These are phyloP conservation scores for Trichophaea hybrida DNA, from an alignment of 2,329 filamentous ascomycete genomes.

Conservation along the genomic window DNA sequence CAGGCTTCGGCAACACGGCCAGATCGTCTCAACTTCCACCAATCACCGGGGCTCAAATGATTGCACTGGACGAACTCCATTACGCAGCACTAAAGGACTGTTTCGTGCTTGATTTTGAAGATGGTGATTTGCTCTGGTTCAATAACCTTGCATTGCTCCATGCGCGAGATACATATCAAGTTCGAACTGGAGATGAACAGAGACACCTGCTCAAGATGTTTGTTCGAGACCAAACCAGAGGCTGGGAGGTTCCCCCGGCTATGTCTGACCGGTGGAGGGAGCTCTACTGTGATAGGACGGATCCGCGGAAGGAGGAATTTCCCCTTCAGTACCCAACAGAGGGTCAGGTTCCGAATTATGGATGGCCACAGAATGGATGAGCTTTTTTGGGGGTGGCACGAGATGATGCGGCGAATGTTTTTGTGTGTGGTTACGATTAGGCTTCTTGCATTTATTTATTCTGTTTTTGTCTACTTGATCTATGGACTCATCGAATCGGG, in stretches of 20 bases:
- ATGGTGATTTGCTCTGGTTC: slow-evolving; percentile 35
- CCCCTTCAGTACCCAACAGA: background rate
- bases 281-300: background rate
- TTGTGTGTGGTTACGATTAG: background rate
- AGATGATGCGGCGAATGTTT: background rate
- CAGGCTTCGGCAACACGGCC: slow-evolving; percentile 43
- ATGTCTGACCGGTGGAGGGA: background rate
- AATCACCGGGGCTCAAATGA: slow-evolving; percentile 35
- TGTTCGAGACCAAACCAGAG: background rate
- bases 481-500: background rate
- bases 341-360: background rate
- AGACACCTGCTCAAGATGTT: background rate
- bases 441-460: background rate
- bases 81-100: slow-evolving; percentile 33
- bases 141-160: slow-evolving; percentile 39
- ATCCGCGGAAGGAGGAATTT: background rate
- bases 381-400: background rate
- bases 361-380: background rate
- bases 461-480: background rate
- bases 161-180: slow-evolving; percentile 34
- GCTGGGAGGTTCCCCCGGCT: background rate
- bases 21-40: slow-evolving; percentile 42
- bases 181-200: background rate
- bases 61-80: slow-evolving; percentile 36
- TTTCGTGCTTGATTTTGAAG: slow-evolving; percentile 31